Evolutionary conservation across 2,329 filamentous ascomycete genomes (phyloP), one percentile per base, ranked within the genome.

Genomic region (Alternaria longipes): DNA sequence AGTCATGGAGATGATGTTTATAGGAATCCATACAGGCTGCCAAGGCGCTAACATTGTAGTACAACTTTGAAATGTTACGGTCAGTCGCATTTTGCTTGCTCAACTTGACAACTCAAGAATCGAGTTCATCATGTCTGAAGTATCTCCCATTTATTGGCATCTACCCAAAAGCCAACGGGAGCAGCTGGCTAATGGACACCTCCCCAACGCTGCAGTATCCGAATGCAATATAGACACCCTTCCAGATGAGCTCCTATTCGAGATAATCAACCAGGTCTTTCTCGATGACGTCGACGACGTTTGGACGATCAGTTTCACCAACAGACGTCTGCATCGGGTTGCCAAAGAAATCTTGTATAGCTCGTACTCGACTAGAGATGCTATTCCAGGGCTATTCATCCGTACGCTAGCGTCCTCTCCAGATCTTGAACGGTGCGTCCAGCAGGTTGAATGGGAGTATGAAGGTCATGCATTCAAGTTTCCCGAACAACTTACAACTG

Each of bases 211-310:
- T 51, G 18, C n/a, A 26, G 14, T 8, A 7, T n/a, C 6, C 28
- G 4, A n/a, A 14, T 9, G 11, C 18, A 47, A 26, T 26, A 50
- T 62, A 41, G 56, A 62, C 7, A 22, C 20, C n/a, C 52, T 61
- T 22, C 59, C 59, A 16, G 32, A 58, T 12, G 54, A 62, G 41
- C 26, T 64, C 28, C 18, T 64, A 18, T 42, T 55, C 38, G 50
- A 53, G 12, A 56, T 60, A 14, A 22, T 62, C 18, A 32, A 51
- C 4, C 47, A 58, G 0, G n/a, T 62, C 8, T 41, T 30, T 1
- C 22, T 28, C 34, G 45, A 54, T 16, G 45, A 51, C 26, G 5
- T 36, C 6, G 7, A 30, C 11, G 26, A 28, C n/a, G 11, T 49
- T 7, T 47, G 32, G 14, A 46, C n/a, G 9, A 34, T 58, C n/a